Percentiles rank a stretch among this genome's conserved stretches.
These are phyloP conservation scores for Suhomyces sp. DNA, from an alignment of 805 yeast species.

Conservation along the genomic window DNA sequence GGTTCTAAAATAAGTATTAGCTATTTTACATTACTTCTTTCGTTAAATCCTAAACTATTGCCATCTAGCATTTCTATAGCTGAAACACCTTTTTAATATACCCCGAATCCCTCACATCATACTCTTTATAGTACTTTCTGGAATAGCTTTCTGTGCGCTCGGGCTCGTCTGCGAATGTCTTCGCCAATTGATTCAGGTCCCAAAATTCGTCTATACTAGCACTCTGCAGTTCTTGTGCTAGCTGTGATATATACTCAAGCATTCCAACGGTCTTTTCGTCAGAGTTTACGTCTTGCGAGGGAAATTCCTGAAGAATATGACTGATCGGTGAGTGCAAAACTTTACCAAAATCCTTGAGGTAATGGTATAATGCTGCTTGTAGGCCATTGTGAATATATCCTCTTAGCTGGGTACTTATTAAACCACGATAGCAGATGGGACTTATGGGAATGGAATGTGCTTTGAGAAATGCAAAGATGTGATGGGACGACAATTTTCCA, in stretches of 20 bases:
- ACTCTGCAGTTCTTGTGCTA: neutral
- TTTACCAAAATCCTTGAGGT: conserved; percentile 15
- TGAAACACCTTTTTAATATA: conserved; percentile 12
- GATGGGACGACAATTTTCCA: conserved; percentile 24
- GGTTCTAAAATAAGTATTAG: neutral
- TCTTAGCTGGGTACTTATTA: conserved; percentile 24
- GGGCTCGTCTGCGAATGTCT: conserved; percentile 1
- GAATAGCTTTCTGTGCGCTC: conserved; percentile 7
- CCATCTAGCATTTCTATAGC: neutral
- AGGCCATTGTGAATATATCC: conserved; percentile 23
- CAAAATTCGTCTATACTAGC: conserved; percentile 14
- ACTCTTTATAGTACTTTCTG: conserved; percentile 18
- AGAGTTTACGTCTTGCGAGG: conserved; percentile 9
- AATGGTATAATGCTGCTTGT: conserved; percentile 22
- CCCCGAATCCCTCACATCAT: conserved; percentile 26
- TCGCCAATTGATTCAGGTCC: conserved; percentile 10
- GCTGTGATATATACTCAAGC: neutral
- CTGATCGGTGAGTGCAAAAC: conserved; percentile 5
- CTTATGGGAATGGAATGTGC: conserved; percentile 7
- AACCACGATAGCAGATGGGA: conserved; percentile 16
- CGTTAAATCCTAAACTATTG: neutral
- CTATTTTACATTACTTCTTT: neutral
- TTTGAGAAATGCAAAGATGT: conserved; percentile 21
- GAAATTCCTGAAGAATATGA: conserved; percentile 14
- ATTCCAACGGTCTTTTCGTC: conserved; percentile 10